Base-by-base conservation (phyloP, 306 rosid genomes). In the Spatholobus suberectus region DNA sequence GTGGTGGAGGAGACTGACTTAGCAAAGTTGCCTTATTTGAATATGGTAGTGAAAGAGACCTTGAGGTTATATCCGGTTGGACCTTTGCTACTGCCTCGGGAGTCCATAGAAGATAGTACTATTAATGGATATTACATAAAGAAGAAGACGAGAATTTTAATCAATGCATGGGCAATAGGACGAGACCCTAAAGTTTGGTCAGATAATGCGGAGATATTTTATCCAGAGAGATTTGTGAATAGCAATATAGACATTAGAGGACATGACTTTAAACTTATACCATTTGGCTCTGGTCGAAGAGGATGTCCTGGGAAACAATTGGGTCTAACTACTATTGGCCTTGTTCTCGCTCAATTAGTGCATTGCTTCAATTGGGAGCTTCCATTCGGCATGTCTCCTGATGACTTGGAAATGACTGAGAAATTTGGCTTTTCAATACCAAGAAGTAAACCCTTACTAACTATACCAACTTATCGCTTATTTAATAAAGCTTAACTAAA, bases 261-360 rank as follows among this genome's bases (percentile, higher is more conserved):
- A 10, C 29, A 43, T 4, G 79, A 85, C 8, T 88, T 73, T 5
- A 3, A 37, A 47, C 51, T 85, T 0, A 12, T 85, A 8, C 87
- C 87, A 66, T 86, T 88, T 62, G 89, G 89, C 21, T 78, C 85
- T 2, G 86, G 85, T 9, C 41, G 85, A 0, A 75, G 88, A 63
- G 43, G 81, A 0, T 88, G 88, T 17, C 85, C 85, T 0, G 89
- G 89, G 23, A 21, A 82, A 34, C 87, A 79, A 4, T 40, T 88
- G 18, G 90, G 90, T 4, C 29, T 88, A 1, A 61, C 23, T 11
- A 32, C 51, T 0, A 70, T 63, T 2, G 20, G 34, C 14, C 1
- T 61, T 14, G 17, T 85, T 12, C 12, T 88, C 7, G 87, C 87
- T 1, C 90, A 88, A 8, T 41, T 87, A 6, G 67, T 68, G 8